Evolutionary conservation across 2,329 filamentous ascomycete genomes (phyloP), one percentile per base, ranked within the genome.

Genomic region (Aurifilum marmelostoma): DNA sequence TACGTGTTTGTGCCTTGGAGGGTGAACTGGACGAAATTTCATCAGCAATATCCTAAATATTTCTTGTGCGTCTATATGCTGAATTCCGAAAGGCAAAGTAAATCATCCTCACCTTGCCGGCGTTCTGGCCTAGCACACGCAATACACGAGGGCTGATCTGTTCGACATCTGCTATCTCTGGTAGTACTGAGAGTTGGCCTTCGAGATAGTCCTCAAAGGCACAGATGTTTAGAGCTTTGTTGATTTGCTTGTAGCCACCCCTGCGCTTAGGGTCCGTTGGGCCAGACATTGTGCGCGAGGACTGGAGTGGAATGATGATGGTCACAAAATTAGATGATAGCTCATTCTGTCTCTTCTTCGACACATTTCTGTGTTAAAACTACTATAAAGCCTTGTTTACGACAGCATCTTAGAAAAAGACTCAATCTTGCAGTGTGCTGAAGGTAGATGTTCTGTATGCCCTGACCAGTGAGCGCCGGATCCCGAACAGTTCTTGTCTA

Each of bases 1-100:
- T 94, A 94, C n/a, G 92, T 94, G 77, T 94, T 94, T 71, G 92
- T 93, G 27, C 90, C 85, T 82, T 84, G 80, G n/a, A 83, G 74
- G n/a, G 81, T 79, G 69, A 82, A 82, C 85, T 93, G 54, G 27
- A 34, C 16, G n/a, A 8, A 16, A n/a, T 9, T 54, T 27, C n/a
- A n/a, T n/a, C n/a, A 54, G 24, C 9, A 1, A 27, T 27, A 14
- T 54, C 50, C 47, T 24, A n/a, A 50, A 52, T n/a, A 9, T 37
- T 4, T 37, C 34, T 37, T 14, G n/a, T 6, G 6, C 9, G 7
- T 21, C 41, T 50, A 24, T 12, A 12, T 12, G 3, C 21, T 9
- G 8, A n/a, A 52, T 21, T n/a, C 8, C 4, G 16, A 27, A 47
- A 47, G 18, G 9, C 8, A 21, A 6, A 7, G 41, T 1, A 21